These are phyloP conservation scores for Fusarium buxicola DNA, from an alignment of 2,329 filamentous ascomycete species.

Conservation along the genomic window DNA sequence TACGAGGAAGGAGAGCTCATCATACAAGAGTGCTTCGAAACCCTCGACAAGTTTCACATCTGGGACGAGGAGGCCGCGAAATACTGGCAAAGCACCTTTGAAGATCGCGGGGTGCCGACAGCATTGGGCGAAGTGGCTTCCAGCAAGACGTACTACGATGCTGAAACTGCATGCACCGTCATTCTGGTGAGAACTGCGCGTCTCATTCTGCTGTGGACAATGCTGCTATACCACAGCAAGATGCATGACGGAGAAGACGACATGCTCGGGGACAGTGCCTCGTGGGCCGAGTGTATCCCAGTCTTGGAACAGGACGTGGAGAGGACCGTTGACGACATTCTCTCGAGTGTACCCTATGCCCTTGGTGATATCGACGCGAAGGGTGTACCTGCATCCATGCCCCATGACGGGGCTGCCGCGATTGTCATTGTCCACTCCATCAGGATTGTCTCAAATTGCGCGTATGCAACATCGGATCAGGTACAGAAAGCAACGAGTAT, in stretches of 20 bases:
- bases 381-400: constrained; percentile 38
- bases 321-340: constrained; percentile 48
- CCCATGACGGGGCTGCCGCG: constrained; percentile 48
- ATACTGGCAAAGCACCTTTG: constrained; percentile 49
- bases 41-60: constrained; percentile 45
- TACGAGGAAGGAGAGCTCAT: constrained; percentile 19
- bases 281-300: constrained; percentile 33
- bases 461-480: constrained; percentile 44
- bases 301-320: constrained; percentile 41
- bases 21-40: constrained; percentile 44
- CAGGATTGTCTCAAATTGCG: constrained; percentile 47
- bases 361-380: constrained; percentile 45
- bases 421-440: constrained; percentile 49
- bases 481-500: constrained; percentile 35
- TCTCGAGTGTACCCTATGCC: constrained; percentile 48
- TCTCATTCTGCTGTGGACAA: constrained; percentile 46
- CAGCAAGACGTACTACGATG: constrained; percentile 42
- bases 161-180: constrained; percentile 50
- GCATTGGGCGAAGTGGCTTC: constrained; percentile 43
- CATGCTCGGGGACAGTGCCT: constrained; percentile 10
- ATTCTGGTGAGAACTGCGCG: constrained; percentile 48
- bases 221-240: constrained; percentile 43
- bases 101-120: constrained; percentile 44
- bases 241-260: constrained; percentile 11
- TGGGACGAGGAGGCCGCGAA: constrained; percentile 48